Evolutionary conservation across 805 yeast species (phyloP), one percentile per base, ranked within the genome.

Genomic region (Saccharomycopsis olivae): DNA sequence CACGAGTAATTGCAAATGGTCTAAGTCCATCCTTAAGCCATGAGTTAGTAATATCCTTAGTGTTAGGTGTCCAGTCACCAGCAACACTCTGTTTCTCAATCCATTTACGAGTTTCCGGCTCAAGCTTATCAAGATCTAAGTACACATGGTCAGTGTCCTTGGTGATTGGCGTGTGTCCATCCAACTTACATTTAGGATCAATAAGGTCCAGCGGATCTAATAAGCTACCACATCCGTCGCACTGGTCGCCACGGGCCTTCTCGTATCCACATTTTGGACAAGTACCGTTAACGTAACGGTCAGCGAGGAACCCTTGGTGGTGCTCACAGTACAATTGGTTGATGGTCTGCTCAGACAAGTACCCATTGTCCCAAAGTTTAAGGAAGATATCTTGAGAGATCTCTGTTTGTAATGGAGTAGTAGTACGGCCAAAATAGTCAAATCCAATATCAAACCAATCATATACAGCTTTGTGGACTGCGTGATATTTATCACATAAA

Each of bases 221-320:
- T 49, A 92, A 68, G 45, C 65, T 63, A 49, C 98, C 99, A 69
- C 99, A 92, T 54, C 79, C 79, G 61, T 92, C 99, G 72, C 99
- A 92, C 68, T 92, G 99, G 61, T 92, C 99, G 52, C 99, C 99
- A 61, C 98, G 78, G 24, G 99, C 99, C 59, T 92, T 98, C 47
- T 83, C 95, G 58, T 87, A 92, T 33, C 68, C 73, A 68, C 99
- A 92, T 61, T 80, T 80, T 43, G 97, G 97, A 66, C 99, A 92
- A 37, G 78, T 84, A 51, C 99, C 99, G 64, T 92, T 97, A 27
- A 92, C 98, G 53, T 75, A 92, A 59, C 99, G 71, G 59, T 92
- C 99, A 42, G 99, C 98, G 44, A 92, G 69, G 62, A 76, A 92
- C 3, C 95, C 87, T 29, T 86, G 68, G 63, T 92, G 99, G 42